Evolutionary conservation across 73 alveolate genomes (phyloP).

Genomic region (Blepharisma stoltei): DNA sequence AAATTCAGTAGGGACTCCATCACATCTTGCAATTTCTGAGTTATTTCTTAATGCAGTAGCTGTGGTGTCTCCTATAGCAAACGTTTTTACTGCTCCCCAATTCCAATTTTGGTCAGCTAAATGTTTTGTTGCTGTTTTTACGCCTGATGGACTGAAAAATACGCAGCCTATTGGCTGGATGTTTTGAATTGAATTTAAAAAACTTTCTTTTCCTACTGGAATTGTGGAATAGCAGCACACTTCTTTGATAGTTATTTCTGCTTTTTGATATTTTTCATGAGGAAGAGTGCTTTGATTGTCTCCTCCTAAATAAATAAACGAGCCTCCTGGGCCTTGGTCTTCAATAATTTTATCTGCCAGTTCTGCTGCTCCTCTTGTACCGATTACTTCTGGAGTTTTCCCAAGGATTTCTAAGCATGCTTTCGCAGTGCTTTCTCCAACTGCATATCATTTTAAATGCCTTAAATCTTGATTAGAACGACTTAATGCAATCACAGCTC

Average conservation of each 20-base stretch:
- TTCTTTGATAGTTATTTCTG: neutral
- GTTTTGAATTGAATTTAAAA: neutral
- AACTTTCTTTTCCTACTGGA: neutral
- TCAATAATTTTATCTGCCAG: neutral
- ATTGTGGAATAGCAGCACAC: slow-evolving; percentile 5
- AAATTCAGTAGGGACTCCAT: slow-evolving; percentile 22
- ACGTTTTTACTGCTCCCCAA: neutral
- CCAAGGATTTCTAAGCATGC: neutral
- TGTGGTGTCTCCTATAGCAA: slow-evolving; percentile 18
- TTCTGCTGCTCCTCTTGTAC: neutral
- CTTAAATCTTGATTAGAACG: neutral
- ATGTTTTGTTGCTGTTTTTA: neutral
- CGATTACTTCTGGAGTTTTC: neutral
- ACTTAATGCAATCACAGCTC: slow-evolving; percentile 5
- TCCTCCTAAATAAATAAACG: neutral
- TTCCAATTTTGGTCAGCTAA: neutral
- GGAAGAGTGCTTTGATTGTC: slow-evolving; percentile 24
- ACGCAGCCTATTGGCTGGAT: neutral
- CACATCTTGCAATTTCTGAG: slow-evolving; percentile 3
- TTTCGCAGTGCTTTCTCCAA: slow-evolving; percentile 18
- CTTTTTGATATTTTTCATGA: neutral
- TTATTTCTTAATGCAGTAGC: neutral
- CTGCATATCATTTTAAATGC: neutral
- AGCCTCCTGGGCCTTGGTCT: neutral
- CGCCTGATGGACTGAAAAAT: slow-evolving; percentile 20